Conservation (phyloP, 345 rosid genomes). For the Aquilaria yunnanensis region DNA sequence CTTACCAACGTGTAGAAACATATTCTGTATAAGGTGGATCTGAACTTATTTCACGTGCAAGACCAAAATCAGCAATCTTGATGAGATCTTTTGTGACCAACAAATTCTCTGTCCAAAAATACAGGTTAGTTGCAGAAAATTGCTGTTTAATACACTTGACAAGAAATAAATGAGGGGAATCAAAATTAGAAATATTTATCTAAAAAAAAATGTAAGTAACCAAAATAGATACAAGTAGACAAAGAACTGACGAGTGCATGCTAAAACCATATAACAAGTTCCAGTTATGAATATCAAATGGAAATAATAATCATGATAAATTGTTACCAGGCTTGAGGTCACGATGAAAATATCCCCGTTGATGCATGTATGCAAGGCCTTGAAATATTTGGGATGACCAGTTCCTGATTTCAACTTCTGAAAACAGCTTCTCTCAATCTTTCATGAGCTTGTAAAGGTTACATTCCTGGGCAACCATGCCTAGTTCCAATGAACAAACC, state of each 20-base stretch:
- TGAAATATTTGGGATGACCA: conserved; percentile 96
- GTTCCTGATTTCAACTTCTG: no score
- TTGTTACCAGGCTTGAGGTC: conserved; percentile 92
- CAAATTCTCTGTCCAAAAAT: conserved; percentile 54
- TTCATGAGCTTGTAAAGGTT: conserved; percentile 92
- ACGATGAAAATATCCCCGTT: conserved; percentile 91
- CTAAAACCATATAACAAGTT: no score
- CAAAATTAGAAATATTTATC: no score
- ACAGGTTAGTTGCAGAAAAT: neutral
- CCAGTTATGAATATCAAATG: no score
- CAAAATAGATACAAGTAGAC: no score
- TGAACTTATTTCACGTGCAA: conserved; percentile 81
- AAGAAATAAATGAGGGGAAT: no score
- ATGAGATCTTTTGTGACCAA: conserved; percentile 65
- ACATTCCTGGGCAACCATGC: conserved; percentile 47
- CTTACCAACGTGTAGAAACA: conserved; percentile 94
- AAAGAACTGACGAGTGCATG: no score
- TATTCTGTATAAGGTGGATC: conserved; percentile 89
- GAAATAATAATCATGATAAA: neutral
- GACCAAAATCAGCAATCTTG: conserved; percentile 97
- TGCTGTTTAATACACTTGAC: neutral
- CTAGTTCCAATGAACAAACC: no score
- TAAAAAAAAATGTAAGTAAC: no score
- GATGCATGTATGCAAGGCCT: conserved; percentile 93
- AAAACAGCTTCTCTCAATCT: conserved; percentile 30